Percentiles rank a stretch among this genome's conserved stretches.
These are phyloP conservation scores for Solanum pinnatisectum DNA, from an alignment of 257 asterid genomes.

Conservation along the genomic window DNA sequence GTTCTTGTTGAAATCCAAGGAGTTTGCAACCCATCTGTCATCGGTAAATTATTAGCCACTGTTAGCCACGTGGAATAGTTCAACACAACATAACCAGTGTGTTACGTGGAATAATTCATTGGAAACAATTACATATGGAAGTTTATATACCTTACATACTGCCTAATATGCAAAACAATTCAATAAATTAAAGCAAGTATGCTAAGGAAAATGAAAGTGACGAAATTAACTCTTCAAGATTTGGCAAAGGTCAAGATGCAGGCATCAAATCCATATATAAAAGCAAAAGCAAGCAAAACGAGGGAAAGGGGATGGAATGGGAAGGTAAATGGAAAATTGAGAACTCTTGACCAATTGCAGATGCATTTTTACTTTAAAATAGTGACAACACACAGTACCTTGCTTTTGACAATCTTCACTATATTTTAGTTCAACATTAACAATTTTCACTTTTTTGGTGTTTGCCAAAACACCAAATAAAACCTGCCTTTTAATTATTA, in stretches of 20 bases:
- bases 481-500: neutral
- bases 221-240: neutral
- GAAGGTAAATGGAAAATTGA: neutral
- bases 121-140: neutral
- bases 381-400: neutral
- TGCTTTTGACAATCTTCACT: neutral
- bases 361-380: neutral
- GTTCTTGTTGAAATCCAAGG: conserved; percentile 91
- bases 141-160: neutral
- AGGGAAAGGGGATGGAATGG: neutral
- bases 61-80: neutral
- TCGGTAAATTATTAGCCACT: conserved; percentile 9
- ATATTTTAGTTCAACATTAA: neutral
- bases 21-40: conserved; percentile 95
- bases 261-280: neutral
- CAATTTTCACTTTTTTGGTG: neutral
- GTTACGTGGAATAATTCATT: neutral
- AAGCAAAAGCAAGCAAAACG: neutral
- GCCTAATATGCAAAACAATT: neutral
- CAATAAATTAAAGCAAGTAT: neutral
- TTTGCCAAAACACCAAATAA: neutral
- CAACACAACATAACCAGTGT: neutral
- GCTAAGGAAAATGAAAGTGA: neutral
- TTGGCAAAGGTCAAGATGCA: neutral
- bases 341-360: neutral